A percentile compares a stretch with the other conserved stretches of the same genome.
Conservation (phyloP, 78 protist genomes). For the Dictyostelium citrinum region DNA sequence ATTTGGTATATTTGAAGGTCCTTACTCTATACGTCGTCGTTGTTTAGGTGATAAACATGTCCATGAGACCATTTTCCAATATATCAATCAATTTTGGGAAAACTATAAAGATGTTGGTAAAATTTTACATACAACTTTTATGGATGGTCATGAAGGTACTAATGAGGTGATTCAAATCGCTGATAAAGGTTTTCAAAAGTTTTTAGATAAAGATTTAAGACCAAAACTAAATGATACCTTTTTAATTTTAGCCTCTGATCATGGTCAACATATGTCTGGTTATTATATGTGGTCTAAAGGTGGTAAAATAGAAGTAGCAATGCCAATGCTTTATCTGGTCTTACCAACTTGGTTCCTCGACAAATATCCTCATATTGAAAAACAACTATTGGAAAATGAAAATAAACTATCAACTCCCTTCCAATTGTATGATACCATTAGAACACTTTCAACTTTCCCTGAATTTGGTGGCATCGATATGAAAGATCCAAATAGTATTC, state of each 20-base stretch:
- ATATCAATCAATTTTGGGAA: constrained; percentile 37
- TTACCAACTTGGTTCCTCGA: constrained; percentile 67
- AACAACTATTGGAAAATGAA: not conserved
- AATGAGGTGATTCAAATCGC: constrained; percentile 20
- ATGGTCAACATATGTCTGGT: constrained; percentile 41
- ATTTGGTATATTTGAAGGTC: constrained; percentile 15
- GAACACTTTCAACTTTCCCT: constrained; percentile 38
- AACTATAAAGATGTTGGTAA: constrained; percentile 45
- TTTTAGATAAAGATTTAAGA: not conserved
- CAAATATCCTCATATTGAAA: constrained; percentile 11
- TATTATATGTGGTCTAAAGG: constrained; percentile 22
- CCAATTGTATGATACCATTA: constrained; percentile 19
- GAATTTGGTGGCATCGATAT: constrained; percentile 73
- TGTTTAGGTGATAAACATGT: constrained; percentile 40
- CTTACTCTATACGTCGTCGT: constrained; percentile 12
- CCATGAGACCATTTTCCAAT: constrained; percentile 17
- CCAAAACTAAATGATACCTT: constrained; percentile 13
- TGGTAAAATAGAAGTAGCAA: constrained; percentile 37
- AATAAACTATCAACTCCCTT: constrained; percentile 44
- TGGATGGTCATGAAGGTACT: constrained; percentile 67
- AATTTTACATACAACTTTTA: constrained; percentile 16
- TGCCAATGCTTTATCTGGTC: constrained; percentile 16
- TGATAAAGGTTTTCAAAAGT: not conserved
- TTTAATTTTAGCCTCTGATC: constrained; percentile 18
- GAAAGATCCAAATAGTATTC: not conserved